These are phyloP conservation scores for Pseudonectria buxi DNA, from an alignment of 2,329 filamentous ascomycete species.

Conservation along the genomic window DNA sequence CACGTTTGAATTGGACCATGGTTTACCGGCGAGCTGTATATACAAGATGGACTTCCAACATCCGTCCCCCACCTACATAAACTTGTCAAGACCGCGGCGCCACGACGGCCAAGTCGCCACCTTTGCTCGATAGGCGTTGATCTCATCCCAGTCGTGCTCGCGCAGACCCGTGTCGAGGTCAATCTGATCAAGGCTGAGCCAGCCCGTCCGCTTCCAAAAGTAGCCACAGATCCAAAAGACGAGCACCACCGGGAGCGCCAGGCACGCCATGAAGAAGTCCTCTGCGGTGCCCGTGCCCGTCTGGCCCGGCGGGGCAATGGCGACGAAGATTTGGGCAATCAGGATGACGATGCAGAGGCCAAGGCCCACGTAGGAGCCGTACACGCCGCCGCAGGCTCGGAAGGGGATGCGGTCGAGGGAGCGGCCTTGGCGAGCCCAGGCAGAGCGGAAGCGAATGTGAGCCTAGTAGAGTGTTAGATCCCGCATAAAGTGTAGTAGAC, in stretches of 20 bases:
- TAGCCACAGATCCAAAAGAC: constrained; percentile 51
- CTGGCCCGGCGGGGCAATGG: constrained; percentile 33
- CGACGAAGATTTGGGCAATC: constrained; percentile 45
- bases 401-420: constrained; percentile 60
- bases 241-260: constrained; percentile 47
- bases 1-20: too few relatives aligned
- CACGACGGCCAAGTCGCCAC: constrained; percentile 44
- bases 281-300: constrained; percentile 32
- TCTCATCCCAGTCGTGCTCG: constrained; percentile 56
- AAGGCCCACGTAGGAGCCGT: constrained; percentile 57
- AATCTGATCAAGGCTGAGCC: constrained; percentile 52
- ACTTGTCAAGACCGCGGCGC: constrained; percentile 27
- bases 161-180: constrained; percentile 61
- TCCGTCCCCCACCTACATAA: constrained; percentile 31
- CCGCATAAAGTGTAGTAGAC: accelerated
- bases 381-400: constrained; percentile 50
- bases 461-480: constrained; percentile 3
- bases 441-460: constrained; percentile 60
- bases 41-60: too few relatives aligned
- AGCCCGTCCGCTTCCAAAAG: constrained; percentile 58
- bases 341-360: constrained; percentile 47
- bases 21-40: too few relatives aligned
- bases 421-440: constrained; percentile 52
- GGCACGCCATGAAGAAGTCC: constrained; percentile 48
- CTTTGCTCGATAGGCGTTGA: constrained; percentile 46